phyloP scores from a whole-genome alignment of 768 basidiomycete genomes.

The Porphyrellus cyaneotinctus region DNA sequence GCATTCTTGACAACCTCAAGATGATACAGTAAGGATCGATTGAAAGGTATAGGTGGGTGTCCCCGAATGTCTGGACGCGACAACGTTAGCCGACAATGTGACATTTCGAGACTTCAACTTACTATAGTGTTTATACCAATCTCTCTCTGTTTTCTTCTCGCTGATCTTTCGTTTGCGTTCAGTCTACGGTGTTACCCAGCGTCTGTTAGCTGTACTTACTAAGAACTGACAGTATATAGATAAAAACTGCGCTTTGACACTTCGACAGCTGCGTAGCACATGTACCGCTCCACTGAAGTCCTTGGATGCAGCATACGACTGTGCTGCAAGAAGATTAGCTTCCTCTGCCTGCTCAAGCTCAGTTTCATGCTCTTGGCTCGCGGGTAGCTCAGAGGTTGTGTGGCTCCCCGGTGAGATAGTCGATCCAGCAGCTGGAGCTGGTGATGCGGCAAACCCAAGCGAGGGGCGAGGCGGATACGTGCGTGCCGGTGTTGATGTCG shows the following conservation, averaged over 20 bases:
- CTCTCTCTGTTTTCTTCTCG: conserved; percentile 77
- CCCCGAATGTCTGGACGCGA: conserved; percentile 54
- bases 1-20: conserved; percentile 54
- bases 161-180: conserved; percentile 51
- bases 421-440: conserved; percentile 29
- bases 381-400: conserved; percentile 8
- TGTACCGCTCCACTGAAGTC: conserved; percentile 75
- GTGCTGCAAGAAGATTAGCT: conserved; percentile 69
- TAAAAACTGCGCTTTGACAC: conserved; percentile 73
- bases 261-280: conserved; percentile 59
- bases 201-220: conserved; percentile 45
- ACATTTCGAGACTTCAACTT: conserved; percentile 24
- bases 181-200: conserved; percentile 4
- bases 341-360: conserved; percentile 59
- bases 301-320: conserved; percentile 67
- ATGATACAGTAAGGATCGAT: conserved; percentile 52
- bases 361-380: conserved; percentile 36
- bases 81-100: neutral
- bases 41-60: conserved; percentile 65
- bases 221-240: conserved; percentile 79
- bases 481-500: conserved; percentile 59
- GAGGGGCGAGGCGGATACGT: conserved; percentile 39
- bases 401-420: conserved; percentile 23
- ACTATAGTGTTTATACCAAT: conserved; percentile 85
- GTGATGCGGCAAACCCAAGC: conserved; percentile 32